phyloP scores from a whole-genome alignment of 2,329 filamentous ascomycete genomes.

The Colletotrichum sp. region DNA sequence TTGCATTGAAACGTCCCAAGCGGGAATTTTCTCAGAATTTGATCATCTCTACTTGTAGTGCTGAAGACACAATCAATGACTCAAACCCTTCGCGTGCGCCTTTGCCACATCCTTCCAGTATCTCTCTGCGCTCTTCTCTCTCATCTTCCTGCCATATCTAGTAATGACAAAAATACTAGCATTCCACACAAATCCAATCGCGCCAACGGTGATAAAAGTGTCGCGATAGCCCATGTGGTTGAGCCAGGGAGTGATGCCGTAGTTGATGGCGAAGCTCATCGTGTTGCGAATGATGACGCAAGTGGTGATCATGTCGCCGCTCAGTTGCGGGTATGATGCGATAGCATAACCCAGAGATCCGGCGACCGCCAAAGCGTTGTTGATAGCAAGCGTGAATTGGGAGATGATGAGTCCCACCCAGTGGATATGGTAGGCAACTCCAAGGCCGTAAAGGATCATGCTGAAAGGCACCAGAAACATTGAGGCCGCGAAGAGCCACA shows the following conservation, averaged over 20 bases:
- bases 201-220: constrained; percentile 40
- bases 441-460: constrained; percentile 46
- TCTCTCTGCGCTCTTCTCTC: constrained; percentile 38
- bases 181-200: constrained; percentile 39
- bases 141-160: constrained; percentile 49
- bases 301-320: constrained; percentile 32
- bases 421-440: constrained; percentile 31
- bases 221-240: constrained; percentile 40
- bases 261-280: constrained; percentile 35
- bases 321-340: constrained; percentile 32
- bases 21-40: background rate
- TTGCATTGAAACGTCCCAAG: background rate
- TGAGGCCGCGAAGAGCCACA: constrained; percentile 33
- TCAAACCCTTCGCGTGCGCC: constrained; percentile 23
- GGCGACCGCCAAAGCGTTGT: constrained; percentile 28
- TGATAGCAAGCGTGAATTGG: constrained; percentile 30
- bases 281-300: constrained; percentile 40
- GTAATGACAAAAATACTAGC: constrained; percentile 49
- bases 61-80: background rate
- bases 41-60: background rate
- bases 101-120: constrained; percentile 42
- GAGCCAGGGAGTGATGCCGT: constrained; percentile 36
- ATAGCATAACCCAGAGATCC: constrained; percentile 34
- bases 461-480: constrained; percentile 45
- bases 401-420: constrained; percentile 34